Conservation (phyloP, 257 asterid genomes). For the Ligustrum vulgare region DNA sequence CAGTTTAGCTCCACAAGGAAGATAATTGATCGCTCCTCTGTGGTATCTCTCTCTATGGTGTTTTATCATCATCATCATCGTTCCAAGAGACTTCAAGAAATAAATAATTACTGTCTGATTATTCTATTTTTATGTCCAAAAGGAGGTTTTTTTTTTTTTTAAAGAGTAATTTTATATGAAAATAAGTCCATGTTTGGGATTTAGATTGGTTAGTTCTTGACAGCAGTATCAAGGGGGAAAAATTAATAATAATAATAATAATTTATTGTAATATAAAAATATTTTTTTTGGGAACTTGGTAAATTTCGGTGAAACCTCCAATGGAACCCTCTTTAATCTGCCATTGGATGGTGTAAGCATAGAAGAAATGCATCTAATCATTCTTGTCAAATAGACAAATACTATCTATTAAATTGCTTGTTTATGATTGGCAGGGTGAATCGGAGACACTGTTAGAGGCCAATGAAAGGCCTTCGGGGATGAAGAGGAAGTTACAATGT, state of each 20-base stretch:
- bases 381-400: too few species aligned
- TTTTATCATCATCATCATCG: neutral
- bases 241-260: too few species aligned
- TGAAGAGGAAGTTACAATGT: neutral
- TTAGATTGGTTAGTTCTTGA: neutral
- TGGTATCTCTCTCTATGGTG: conserved; percentile 6
- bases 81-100: neutral
- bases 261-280: too few species aligned
- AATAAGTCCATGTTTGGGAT: neutral
- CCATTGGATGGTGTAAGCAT: neutral
- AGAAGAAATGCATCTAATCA: neutral
- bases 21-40: neutral
- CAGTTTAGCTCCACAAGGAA: conserved; percentile 11
- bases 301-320: neutral
- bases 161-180: neutral
- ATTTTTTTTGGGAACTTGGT: too few species aligned
- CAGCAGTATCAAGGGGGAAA: too few species aligned
- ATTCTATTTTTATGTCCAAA: neutral
- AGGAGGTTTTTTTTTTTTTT: neutral
- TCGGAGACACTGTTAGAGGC: neutral
- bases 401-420: too few species aligned
- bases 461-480: neutral
- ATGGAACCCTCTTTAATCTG: neutral
- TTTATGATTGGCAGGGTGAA: neutral
- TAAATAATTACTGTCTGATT: neutral